A percentile compares a stretch with the other conserved stretches of the same genome.
Conservation (phyloP, 83 land plant genomes). For the Picea abies region DNA sequence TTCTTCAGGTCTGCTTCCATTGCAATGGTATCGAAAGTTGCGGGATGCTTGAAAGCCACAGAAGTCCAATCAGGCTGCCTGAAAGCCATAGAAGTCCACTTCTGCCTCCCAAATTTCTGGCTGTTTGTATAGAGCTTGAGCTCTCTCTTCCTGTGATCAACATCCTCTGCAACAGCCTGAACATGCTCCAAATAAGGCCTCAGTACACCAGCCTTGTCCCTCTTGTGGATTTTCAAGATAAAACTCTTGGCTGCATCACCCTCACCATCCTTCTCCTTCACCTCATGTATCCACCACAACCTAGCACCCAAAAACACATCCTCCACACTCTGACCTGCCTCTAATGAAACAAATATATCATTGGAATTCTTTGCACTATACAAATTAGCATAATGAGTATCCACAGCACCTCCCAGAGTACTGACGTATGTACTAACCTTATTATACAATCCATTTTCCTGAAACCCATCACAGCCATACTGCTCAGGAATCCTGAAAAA, state of each 20-base stretch:
- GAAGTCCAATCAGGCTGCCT: constrained; percentile 72
- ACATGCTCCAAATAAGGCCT: constrained; percentile 71
- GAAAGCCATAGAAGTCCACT: constrained; percentile 67
- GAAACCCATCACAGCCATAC: constrained; percentile 23
- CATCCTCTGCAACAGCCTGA: constrained; percentile 49
- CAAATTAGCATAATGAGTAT: constrained; percentile 46
- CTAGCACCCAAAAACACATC: constrained; percentile 64
- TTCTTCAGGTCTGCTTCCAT: constrained; percentile 60
- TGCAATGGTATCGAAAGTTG: constrained; percentile 67
- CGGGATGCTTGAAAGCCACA: constrained; percentile 71
- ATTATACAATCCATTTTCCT: constrained; percentile 62
- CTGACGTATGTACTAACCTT: constrained; percentile 36
- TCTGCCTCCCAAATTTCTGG: constrained; percentile 9
- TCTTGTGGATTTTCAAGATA: constrained; percentile 42
- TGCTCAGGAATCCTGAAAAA: constrained; percentile 40
- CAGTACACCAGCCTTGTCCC: constrained; percentile 53
- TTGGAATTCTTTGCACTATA: constrained; percentile 24
- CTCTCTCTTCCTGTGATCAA: constrained; percentile 44
- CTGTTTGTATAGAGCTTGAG: constrained; percentile 41
- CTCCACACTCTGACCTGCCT: constrained; percentile 28
- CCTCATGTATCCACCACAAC: constrained; percentile 41
- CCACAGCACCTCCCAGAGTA: constrained; percentile 50
- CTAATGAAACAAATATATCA: constrained; percentile 42
- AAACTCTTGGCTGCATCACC: constrained; percentile 15
- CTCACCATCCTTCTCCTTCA: not conserved